Percentiles rank a stretch among this genome's conserved stretches.
phyloP scores from a whole-genome alignment of 2,329 filamentous ascomycete genomes.

The Dactylellina haptotyla region DNA sequence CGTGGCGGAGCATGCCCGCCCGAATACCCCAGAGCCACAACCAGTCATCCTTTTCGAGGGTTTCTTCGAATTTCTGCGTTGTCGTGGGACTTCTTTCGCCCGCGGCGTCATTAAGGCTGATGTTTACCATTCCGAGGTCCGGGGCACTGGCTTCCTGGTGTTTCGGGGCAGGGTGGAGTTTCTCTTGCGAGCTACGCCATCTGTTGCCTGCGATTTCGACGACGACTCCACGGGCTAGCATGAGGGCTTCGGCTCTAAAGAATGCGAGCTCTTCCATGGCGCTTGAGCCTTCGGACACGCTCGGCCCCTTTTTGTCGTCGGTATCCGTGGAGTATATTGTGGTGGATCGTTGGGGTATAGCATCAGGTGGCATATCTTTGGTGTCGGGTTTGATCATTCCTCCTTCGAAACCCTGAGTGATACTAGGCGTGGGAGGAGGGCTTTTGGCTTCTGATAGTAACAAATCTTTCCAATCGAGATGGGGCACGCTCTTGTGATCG shows the following conservation, averaged over 20 bases:
- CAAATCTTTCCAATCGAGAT: slow-evolving; percentile 47
- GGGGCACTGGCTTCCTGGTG: slow-evolving; percentile 59
- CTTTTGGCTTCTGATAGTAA: slow-evolving; percentile 32
- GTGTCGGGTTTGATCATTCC: slow-evolving; percentile 1
- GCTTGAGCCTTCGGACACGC: slow-evolving; percentile 63
- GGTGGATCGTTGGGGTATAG: slow-evolving; percentile 32
- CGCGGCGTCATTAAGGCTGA: slow-evolving; percentile 34
- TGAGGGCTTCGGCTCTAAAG: slow-evolving; percentile 81
- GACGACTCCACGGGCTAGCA: slow-evolving; percentile 81
- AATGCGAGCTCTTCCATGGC: slow-evolving; percentile 85
- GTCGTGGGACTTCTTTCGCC: slow-evolving; percentile 33
- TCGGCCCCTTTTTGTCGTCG: slow-evolving; percentile 66
- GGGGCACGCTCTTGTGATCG: slow-evolving; percentile 46
- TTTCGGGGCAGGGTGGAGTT: slow-evolving; percentile 46
- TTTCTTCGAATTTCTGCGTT: slow-evolving; percentile 51
- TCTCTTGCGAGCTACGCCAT: slow-evolving; percentile 64
- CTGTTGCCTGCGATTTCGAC: slow-evolving; percentile 76
- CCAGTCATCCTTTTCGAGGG: slow-evolving; percentile 40
- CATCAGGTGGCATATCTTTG: slow-evolving; percentile 36
- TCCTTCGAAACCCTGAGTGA: slow-evolving; percentile 31
- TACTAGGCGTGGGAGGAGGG: slow-evolving; percentile 49
- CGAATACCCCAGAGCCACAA: slow-evolving; percentile 62
- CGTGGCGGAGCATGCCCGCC: slow-evolving; percentile 70
- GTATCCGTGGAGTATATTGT: slow-evolving; percentile 59
- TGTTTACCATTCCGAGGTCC: slow-evolving; percentile 57